phyloP scores from a whole-genome alignment of 345 rosid genomes.

The Linum lewisii region DNA sequence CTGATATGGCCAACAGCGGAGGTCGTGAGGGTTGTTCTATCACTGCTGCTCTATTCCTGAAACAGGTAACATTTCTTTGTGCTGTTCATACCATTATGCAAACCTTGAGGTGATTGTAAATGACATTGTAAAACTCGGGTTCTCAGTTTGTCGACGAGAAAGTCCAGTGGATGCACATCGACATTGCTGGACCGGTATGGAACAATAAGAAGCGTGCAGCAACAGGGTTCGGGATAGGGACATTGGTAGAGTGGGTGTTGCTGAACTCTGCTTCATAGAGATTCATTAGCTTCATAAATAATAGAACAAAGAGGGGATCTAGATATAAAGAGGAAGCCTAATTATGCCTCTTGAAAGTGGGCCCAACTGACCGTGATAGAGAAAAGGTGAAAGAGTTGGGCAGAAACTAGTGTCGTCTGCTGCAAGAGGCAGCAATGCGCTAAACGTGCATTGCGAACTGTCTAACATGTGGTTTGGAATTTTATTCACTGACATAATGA shows the following conservation, averaged over 20 bases:
- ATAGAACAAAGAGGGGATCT: background rate
- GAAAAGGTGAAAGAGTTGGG: too few species aligned
- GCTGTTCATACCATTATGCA: too few species aligned
- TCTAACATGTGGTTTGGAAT: too few species aligned
- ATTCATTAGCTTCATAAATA: slow-evolving; percentile 2
- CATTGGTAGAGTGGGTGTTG: slow-evolving; percentile 90
- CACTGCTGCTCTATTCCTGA: slow-evolving; percentile 88
- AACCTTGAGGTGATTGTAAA: too few species aligned
- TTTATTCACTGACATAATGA: too few species aligned
- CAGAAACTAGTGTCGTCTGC: too few species aligned
- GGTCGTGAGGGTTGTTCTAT: slow-evolving; percentile 78
- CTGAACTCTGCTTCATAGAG: slow-evolving; percentile 44
- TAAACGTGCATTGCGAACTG: too few species aligned
- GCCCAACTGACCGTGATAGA: too few species aligned
- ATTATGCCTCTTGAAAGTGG: too few species aligned
- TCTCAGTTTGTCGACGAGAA: slow-evolving; percentile 76
- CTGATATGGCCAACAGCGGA: slow-evolving; percentile 92
- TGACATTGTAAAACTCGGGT: background rate
- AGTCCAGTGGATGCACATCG: slow-evolving; percentile 98
- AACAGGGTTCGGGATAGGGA: slow-evolving; percentile 76
- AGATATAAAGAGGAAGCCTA: too few species aligned
- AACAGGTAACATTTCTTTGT: slow-evolving; percentile 43
- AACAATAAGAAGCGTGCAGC: slow-evolving; percentile 67
- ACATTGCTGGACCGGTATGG: slow-evolving; percentile 95
- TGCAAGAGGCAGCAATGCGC: too few species aligned